Evolutionary conservation across 2,329 filamentous ascomycete species (phyloP), one percentile per base, ranked within the genome.

Genomic region (Penicillium capsulatum): DNA sequence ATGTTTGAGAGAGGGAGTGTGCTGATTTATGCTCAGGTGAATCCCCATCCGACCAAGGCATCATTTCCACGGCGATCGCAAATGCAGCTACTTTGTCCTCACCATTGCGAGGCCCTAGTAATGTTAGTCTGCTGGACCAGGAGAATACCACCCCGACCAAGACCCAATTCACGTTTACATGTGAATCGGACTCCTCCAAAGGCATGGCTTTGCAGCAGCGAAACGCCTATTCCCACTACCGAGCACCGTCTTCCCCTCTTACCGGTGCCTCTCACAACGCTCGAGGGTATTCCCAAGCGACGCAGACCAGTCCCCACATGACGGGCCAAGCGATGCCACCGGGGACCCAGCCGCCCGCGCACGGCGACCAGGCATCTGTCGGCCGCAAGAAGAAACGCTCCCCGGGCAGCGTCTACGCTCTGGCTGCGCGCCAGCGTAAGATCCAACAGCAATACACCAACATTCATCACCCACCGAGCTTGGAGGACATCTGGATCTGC

Each of bases 101-200:
- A 10, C 73, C 78, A 2, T 64, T 67, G 15, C 75, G 73, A 53
- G 84, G 82, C 10, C 82, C 88, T 59, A 86, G 91, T 59, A 92
- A 88, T 64, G 74, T 83, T 48, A 91, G 84, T 63, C 74, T 90
- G 44, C 68, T 94, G 34, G 82, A 87, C 41, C 84, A 87, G 59
- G 80, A 84, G 62, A 70, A 76, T 4, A 61, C 77, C 3, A 80
- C 76, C 24, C 80, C 86, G 3, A 79, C 83, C 4, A 87, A 89
- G 40, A 84, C 86, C 0, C 88, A 96, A 55, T 98, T 98, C 63
- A 98, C 92, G 7, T 98, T 98, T 60, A 94, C 88, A 9, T 96
- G 89, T 65, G 86, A 94, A 57, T 91, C 90, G 1, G 88, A 92
- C 60, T 87, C 89, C 26, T 83, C 86, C 1, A 87, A 84, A 43